Evolutionary conservation across 2,329 filamentous ascomycete species (phyloP), one percentile per base, ranked within the genome.

Genomic region (Hypoxylon rubiginosum): DNA sequence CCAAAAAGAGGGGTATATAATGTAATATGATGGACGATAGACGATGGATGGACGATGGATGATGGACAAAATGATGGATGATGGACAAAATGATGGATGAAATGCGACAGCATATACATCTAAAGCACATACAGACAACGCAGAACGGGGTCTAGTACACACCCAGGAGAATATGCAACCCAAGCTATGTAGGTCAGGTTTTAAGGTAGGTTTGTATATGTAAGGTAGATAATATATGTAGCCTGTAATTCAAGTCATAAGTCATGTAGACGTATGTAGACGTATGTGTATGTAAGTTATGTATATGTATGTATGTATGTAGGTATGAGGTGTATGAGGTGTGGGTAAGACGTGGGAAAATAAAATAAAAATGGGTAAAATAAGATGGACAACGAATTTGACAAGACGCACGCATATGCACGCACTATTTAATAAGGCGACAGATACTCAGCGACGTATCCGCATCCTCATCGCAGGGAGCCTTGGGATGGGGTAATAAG

Each of bases 1-100:
- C 54, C 62, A 51, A 64, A 70, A 71, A 72, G 70, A 71, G 70
- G 70, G 70, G 70, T 71, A 71, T 67, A 67, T 64, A 62, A 66
- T 60, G 56, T 53, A 60, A 61, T 61, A 58, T 56, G 59, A 58
- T 63, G 41, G 30, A 58, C 41, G 54, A 57, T n/a, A n/a, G n/a
- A n/a, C n/a, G n/a, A n/a, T n/a, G n/a, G n/a, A n/a, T n/a, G n/a
- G n/a, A n/a, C n/a, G 48, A 30, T 34, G 32, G 32, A 34, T 34
- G 32, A 34, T 34, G 32, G 57, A 49, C 13, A 41, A 17, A 3
- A n/a, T 6, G 36, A 61, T n/a, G n/a, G n/a, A n/a, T n/a, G n/a
- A n/a, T n/a, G n/a, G n/a, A n/a, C n/a, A n/a, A n/a, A n/a, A n/a
- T n/a, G n/a, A n/a, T 51, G 60, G 58, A 55, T 34, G 50, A 67